A percentile compares a stretch with the other conserved stretches of the same genome.
Evolutionary conservation across 2,329 filamentous ascomycete species (phyloP).

Genomic region (Trichoderma atroviride): DNA sequence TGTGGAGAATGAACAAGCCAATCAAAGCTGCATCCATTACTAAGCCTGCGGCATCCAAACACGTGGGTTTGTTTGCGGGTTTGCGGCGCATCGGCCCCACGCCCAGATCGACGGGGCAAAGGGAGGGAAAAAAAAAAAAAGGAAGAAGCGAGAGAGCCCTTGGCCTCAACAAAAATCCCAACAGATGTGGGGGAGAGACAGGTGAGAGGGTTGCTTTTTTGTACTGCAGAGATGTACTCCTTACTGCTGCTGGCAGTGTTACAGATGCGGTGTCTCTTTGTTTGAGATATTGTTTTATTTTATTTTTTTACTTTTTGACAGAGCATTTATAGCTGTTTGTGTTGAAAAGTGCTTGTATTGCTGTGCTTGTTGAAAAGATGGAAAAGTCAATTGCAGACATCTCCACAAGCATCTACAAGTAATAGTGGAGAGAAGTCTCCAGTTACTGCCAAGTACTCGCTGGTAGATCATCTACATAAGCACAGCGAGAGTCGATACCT

Average conservation of each 20-base stretch:
- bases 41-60: neutral
- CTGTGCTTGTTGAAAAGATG: neutral
- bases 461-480: neutral
- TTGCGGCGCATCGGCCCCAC: slow-evolving; percentile 22
- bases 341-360: neutral
- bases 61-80: slow-evolving; percentile 3
- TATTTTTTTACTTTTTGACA: neutral
- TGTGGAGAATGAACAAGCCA: neutral
- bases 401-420: neutral
- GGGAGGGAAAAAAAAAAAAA: neutral
- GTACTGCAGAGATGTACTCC: neutral
- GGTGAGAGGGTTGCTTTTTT: neutral
- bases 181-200: slow-evolving; percentile 25
- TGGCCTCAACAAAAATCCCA: slow-evolving; percentile 25
- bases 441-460: neutral
- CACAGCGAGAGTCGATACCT: neutral
- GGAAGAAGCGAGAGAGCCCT: neutral
- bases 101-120: slow-evolving; percentile 17
- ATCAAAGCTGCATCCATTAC: neutral
- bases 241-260: neutral
- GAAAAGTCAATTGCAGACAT: neutral
- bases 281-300: neutral
- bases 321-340: neutral
- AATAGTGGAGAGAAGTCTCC: neutral
- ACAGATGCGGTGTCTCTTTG: neutral